phyloP scores from a whole-genome alignment of 2,329 filamentous ascomycete genomes.

The Alternaria rosae region DNA sequence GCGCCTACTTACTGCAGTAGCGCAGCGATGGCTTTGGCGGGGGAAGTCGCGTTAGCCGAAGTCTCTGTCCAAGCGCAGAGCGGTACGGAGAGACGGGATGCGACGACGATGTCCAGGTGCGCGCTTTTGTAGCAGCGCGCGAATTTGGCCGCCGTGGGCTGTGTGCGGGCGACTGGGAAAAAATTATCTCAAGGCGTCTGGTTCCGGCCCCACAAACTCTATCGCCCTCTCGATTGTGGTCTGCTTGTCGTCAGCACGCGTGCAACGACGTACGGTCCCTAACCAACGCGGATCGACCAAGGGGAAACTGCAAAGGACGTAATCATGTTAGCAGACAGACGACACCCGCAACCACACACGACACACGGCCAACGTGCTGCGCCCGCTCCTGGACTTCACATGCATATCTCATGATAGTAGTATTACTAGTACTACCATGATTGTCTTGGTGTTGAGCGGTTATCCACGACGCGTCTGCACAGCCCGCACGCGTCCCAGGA shows the following conservation, averaged over 20 bases:
- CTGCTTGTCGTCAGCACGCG: constrained; percentile 25
- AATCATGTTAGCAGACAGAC: constrained; percentile 6
- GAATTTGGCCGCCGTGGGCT: background rate
- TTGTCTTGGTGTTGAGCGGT: constrained; percentile 18
- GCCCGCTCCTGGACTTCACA: constrained; percentile 15
- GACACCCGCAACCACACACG: constrained; percentile 15
- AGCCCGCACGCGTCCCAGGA: constrained; percentile 16
- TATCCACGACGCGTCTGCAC: constrained; percentile 12
- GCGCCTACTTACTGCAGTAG: constrained; percentile 2
- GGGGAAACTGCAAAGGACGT: background rate
- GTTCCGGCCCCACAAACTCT: constrained; percentile 10
- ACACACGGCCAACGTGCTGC: constrained; percentile 26
- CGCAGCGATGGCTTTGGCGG: constrained; percentile 1
- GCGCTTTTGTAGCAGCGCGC: background rate
- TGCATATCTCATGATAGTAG: constrained; percentile 15
- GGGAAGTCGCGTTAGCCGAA: constrained; percentile 5
- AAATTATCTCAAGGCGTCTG: constrained; percentile 13
- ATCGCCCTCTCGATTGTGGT: constrained; percentile 4
- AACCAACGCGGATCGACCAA: background rate
- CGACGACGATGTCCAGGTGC: background rate
- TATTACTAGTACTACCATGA: constrained; percentile 14
- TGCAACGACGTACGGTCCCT: background rate
- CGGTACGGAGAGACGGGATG: background rate
- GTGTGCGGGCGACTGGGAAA: background rate
- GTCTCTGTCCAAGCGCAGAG: constrained; percentile 3